phyloP scores from a whole-genome alignment of 768 basidiomycete species.

The Naganishia onofrii region DNA sequence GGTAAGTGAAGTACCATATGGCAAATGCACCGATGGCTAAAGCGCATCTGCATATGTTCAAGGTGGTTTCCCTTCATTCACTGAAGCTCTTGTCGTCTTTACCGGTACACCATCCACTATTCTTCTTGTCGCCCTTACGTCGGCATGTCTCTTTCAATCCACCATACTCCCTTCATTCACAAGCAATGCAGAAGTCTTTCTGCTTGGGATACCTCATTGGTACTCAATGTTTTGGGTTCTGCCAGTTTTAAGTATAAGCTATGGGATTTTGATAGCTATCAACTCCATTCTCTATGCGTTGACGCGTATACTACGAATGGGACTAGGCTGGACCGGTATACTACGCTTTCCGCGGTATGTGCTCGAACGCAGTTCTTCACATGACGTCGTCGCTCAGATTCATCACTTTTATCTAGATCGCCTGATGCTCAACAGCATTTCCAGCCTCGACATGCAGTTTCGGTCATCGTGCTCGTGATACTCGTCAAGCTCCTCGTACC shows the following conservation, averaged over 20 bases:
- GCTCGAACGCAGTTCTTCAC: not conserved
- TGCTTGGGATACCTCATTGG: conserved; percentile 15
- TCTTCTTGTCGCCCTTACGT: not conserved
- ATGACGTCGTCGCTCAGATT: not conserved
- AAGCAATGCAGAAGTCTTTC: conserved; percentile 13
- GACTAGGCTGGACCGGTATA: conserved; percentile 15
- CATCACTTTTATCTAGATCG: not conserved
- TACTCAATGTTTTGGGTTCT: conserved; percentile 7
- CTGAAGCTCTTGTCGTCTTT: conserved; percentile 9
- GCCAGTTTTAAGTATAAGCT: conserved; percentile 2
- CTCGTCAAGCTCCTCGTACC: conserved; percentile 77
- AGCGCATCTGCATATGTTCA: not conserved
- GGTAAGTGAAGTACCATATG: conserved; percentile 31
- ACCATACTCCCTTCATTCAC: conserved; percentile 4
- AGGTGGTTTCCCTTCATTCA: conserved; percentile 29
- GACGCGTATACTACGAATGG: conserved; percentile 38
- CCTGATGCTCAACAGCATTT: conserved; percentile 40
- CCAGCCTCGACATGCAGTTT: conserved; percentile 54
- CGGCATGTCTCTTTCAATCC: conserved; percentile 5
- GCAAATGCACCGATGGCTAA: not conserved
- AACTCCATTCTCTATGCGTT: conserved; percentile 22
- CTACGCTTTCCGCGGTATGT: conserved; percentile 6
- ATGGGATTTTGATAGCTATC: not conserved
- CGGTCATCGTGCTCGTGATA: conserved; percentile 62
- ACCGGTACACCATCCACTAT: not conserved